phyloP scores from a whole-genome alignment of 2,329 filamentous ascomycete species.

The Trichoderma koningii region DNA sequence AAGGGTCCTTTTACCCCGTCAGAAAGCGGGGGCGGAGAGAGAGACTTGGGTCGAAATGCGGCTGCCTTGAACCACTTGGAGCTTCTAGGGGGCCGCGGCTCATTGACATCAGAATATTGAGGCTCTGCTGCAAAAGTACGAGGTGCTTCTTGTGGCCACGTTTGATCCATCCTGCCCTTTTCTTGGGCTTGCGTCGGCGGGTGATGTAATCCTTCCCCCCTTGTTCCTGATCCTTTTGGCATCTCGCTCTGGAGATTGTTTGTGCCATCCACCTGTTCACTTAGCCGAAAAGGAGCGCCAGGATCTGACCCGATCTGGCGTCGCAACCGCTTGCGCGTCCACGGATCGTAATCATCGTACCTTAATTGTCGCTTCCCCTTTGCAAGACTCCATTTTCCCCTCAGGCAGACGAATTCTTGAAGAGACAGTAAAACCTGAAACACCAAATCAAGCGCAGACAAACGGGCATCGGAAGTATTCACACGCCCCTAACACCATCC shows the following conservation, averaged over 20 bases:
- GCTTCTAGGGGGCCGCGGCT: constrained; percentile 2
- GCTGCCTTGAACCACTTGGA: constrained; percentile 11
- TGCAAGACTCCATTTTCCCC: background rate
- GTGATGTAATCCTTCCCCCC: constrained; percentile 12
- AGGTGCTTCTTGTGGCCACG: no score
- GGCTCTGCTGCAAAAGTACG: constrained; percentile 16
- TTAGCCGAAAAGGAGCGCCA: background rate
- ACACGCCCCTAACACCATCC: background rate
- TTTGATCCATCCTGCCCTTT: background rate
- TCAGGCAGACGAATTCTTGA: constrained; percentile 11
- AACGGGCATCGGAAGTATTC: background rate
- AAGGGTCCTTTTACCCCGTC: no score
- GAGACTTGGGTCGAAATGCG: constrained; percentile 20
- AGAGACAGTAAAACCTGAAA: background rate
- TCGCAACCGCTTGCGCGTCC: constrained; percentile 17
- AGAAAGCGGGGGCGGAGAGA: constrained; percentile 8
- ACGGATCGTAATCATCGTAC: background rate
- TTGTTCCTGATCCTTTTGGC: no score
- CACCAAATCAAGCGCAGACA: no score
- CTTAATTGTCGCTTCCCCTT: no score
- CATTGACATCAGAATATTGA: background rate
- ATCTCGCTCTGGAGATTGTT: no score
- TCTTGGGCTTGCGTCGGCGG: constrained; percentile 17
- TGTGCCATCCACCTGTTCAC: background rate
- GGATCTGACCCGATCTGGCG: background rate